A percentile compares a stretch with the other conserved stretches of the same genome.
Evolutionary conservation across 495 filamentous ascomycete genomes (phyloP).

Genomic region (Aspergillus panamensis): DNA sequence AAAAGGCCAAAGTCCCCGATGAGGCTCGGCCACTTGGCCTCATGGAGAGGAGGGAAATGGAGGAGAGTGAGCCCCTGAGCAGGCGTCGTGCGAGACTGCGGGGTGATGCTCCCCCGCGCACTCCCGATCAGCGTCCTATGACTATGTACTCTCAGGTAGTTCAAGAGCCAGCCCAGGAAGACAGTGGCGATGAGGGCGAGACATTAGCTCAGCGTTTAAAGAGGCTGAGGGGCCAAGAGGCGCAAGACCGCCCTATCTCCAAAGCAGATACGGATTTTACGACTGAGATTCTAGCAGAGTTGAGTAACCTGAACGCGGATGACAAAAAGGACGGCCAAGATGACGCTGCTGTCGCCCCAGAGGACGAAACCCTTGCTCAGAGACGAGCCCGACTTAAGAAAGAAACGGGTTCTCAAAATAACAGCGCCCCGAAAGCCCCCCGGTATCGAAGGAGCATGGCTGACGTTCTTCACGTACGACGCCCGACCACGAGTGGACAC

Average conservation of each 20-base stretch:
- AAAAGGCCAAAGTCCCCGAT: slow-evolving; percentile 52
- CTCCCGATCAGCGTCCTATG: slow-evolving; percentile 34
- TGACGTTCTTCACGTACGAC: slow-evolving; percentile 56
- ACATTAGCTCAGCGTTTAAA: slow-evolving; percentile 72
- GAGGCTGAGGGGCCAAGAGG: slow-evolving; percentile 58
- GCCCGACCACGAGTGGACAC: slow-evolving; percentile 43
- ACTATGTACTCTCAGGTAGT: slow-evolving; percentile 35
- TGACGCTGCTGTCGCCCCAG: slow-evolving; percentile 27
- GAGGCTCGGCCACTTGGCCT: slow-evolving; percentile 74
- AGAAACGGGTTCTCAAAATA: slow-evolving; percentile 52
- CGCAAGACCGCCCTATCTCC: slow-evolving; percentile 46
- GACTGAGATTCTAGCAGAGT: slow-evolving; percentile 70
- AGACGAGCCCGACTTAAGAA: slow-evolving; percentile 75
- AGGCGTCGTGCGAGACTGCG: slow-evolving; percentile 71
- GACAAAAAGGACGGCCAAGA: slow-evolving; percentile 18
- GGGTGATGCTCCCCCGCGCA: slow-evolving; percentile 43
- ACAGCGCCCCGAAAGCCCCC: slow-evolving; percentile 31
- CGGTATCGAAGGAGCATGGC: slow-evolving; percentile 61
- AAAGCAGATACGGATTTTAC: slow-evolving; percentile 69
- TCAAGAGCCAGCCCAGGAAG: slow-evolving; percentile 16
- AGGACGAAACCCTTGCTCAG: slow-evolving; percentile 87
- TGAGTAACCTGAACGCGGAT: slow-evolving; percentile 51
- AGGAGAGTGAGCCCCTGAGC: slow-evolving; percentile 89
- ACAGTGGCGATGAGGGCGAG: slow-evolving; percentile 64
- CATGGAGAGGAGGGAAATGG: slow-evolving; percentile 77